Evolutionary conservation across 202 grass and related monocot species (phyloP).

Genomic region (Hordeum pubiflorum): DNA sequence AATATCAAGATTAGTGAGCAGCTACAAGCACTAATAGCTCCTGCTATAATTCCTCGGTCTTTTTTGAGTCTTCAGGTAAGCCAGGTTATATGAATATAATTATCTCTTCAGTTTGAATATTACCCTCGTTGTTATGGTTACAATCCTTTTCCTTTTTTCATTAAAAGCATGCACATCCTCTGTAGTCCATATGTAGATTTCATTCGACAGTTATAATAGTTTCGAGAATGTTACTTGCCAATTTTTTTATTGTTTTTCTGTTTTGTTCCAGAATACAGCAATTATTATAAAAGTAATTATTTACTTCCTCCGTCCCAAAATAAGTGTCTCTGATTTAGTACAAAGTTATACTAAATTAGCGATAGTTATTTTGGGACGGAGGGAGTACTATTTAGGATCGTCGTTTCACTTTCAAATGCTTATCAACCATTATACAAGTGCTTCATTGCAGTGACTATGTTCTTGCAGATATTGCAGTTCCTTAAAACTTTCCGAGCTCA

Average conservation of each 20-base stretch:
- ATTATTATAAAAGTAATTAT: neutral
- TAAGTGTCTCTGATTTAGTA: too few species aligned
- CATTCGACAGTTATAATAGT: neutral
- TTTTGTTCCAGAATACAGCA: neutral
- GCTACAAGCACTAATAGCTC: conserved; percentile 86
- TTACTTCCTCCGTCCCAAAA: too few species aligned
- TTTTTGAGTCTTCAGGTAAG: conserved; percentile 83
- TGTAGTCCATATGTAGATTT: neutral
- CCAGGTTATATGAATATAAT: neutral
- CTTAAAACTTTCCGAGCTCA: conserved; percentile 79
- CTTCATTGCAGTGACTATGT: conserved; percentile 7
- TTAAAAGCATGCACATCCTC: neutral
- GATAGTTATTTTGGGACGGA: too few species aligned
- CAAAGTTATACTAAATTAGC: too few species aligned
- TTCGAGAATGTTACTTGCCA: neutral
- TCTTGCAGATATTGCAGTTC: conserved; percentile 82
- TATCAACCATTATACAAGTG: neutral
- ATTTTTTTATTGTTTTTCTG: neutral
- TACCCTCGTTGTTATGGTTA: neutral
- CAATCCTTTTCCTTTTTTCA: neutral
- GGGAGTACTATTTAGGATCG: neutral
- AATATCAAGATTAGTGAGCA: conserved; percentile 92
- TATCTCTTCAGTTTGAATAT: neutral
- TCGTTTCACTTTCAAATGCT: neutral
- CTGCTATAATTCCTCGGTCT: conserved; percentile 84